Percentiles rank a stretch among this genome's conserved stretches.
Evolutionary conservation across 306 rosid genomes (phyloP).

Genomic region (Cucurbita ficifolia): DNA sequence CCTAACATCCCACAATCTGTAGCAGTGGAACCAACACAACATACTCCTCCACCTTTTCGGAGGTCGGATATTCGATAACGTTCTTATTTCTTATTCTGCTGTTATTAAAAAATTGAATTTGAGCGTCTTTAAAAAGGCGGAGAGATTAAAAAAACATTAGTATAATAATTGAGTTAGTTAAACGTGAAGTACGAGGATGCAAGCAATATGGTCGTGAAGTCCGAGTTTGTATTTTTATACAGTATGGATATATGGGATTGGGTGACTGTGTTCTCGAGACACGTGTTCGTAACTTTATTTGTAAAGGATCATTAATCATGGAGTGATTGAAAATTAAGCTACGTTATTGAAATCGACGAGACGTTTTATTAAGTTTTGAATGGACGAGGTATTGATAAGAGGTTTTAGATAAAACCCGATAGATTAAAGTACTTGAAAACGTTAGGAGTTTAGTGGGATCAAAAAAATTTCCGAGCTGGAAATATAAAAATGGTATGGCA

Average conservation of each 20-base stretch:
- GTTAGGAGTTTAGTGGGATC: neutral
- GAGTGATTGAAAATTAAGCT: neutral
- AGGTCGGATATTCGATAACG: neutral
- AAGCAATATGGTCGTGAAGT: too few species aligned
- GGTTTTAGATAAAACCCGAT: neutral
- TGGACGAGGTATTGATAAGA: neutral
- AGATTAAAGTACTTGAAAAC: neutral
- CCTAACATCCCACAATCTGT: neutral
- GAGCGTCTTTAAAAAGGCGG: too few species aligned
- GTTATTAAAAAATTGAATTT: too few species aligned
- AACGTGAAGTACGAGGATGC: too few species aligned
- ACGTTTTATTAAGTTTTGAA: neutral
- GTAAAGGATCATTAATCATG: neutral
- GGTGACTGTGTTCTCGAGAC: neutral
- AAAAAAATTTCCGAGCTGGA: too few species aligned
- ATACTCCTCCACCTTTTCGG: neutral
- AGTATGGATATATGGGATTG: too few species aligned
- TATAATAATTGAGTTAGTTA: too few species aligned
- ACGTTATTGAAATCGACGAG: neutral
- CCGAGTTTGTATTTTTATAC: too few species aligned
- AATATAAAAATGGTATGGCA: too few species aligned
- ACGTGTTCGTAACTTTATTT: neutral
- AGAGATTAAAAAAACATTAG: too few species aligned
- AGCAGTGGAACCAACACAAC: neutral
- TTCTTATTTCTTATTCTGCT: too few species aligned